Percentiles rank a stretch among this genome's conserved stretches.
These are phyloP conservation scores for Priceomyces carsonii DNA, from an alignment of 805 yeast genomes.

Conservation along the genomic window DNA sequence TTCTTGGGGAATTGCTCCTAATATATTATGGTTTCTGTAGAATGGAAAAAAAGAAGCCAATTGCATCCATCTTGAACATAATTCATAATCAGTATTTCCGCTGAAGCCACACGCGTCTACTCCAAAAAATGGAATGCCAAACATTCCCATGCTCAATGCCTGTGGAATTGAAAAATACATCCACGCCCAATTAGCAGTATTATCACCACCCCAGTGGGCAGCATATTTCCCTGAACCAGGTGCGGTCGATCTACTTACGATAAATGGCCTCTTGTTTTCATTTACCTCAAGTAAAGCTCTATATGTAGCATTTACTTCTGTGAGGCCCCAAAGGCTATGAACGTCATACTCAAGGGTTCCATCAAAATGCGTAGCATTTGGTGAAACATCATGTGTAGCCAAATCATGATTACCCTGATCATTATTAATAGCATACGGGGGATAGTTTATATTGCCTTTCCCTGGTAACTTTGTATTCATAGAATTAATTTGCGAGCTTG, in stretches of 20 bases:
- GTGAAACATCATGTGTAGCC: constrained; percentile 25
- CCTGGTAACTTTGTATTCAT: constrained; percentile 20
- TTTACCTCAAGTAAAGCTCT: constrained; percentile 16
- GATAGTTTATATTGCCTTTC: constrained; percentile 30
- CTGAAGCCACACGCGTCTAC: constrained; percentile 26
- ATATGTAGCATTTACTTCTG: constrained; percentile 20
- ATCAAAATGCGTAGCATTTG: constrained; percentile 28
- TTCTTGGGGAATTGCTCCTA: constrained; percentile 27
- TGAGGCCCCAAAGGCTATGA: constrained; percentile 25
- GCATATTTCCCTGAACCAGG: constrained; percentile 21
- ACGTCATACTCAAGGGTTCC: constrained; percentile 28
- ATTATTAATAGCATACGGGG: constrained; percentile 34
- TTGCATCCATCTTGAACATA: constrained; percentile 34
- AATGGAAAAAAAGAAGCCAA: constrained; percentile 35
- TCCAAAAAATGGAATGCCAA: constrained; percentile 27
- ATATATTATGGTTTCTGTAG: constrained; percentile 30
- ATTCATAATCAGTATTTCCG: constrained; percentile 24
- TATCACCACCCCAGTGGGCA: constrained; percentile 30
- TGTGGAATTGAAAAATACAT: constrained; percentile 27
- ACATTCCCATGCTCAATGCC: constrained; percentile 22
- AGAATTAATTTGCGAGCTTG: constrained; percentile 12
- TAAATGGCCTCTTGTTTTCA: constrained; percentile 24
- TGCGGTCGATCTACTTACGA: constrained; percentile 21
- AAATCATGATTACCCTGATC: constrained; percentile 21
- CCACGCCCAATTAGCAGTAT: constrained; percentile 17